phyloP scores from a whole-genome alignment of 331 rosid genomes.

The Quercus tomentella region DNA sequence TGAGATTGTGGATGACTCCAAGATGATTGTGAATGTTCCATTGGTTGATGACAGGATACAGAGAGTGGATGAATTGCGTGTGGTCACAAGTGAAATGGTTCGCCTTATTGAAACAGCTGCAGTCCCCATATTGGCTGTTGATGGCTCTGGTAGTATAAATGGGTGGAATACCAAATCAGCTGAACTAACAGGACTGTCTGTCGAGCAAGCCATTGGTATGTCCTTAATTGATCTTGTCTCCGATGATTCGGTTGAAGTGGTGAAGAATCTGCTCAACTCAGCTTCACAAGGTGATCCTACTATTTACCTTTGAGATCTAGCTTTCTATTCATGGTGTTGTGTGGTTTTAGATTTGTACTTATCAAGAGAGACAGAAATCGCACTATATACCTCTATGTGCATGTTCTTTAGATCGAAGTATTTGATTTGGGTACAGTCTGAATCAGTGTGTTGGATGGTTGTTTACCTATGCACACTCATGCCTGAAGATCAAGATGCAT shows the following conservation, averaged over 20 bases:
- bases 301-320: not conserved
- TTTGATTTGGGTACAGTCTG: not conserved
- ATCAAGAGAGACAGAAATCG: not conserved
- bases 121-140: constrained; percentile 44
- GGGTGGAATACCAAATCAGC: constrained; percentile 44
- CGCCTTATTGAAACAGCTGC: constrained; percentile 43
- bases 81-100: constrained; percentile 41
- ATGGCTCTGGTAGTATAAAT: constrained; percentile 28
- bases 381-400: not conserved
- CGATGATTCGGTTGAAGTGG: constrained; percentile 34
- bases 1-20: constrained; percentile 20
- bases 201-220: constrained; percentile 39
- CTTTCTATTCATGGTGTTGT: not conserved
- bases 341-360: not conserved
- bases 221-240: constrained; percentile 30
- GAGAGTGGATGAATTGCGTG: constrained; percentile 30
- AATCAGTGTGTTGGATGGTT: not conserved
- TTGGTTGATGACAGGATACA: constrained; percentile 35
- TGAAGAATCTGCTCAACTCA: constrained; percentile 29
- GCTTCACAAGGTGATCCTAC: constrained; percentile 33
- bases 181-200: constrained; percentile 37
- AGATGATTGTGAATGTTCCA: constrained; percentile 31
- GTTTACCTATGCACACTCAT: not conserved
- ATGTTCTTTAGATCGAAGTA: not conserved
- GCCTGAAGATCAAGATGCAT: not conserved